Base-by-base conservation (phyloP, 345 rosid species). In the Populus nigra region DNA sequence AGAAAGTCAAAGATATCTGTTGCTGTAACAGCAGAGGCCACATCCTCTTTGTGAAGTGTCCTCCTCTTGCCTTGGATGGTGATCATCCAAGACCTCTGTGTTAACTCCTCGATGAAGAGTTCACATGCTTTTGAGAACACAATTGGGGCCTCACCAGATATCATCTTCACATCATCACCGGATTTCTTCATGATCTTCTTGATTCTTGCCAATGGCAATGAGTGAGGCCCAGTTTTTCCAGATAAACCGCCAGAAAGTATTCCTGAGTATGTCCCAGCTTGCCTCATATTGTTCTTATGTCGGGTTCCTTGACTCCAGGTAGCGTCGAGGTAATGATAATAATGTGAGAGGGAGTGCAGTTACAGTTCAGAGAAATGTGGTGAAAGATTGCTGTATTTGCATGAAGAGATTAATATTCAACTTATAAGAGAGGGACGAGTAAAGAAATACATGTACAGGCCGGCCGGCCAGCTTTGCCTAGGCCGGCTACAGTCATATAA, bases 131-230 rank as follows among this genome's bases (percentile, higher is more conserved):
- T 87, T 0, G 92, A 84, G 79, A 89, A 88, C 69, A 91, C 87
- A 47, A 91, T 78, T 0, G 92, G 91, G 1, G 94, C 90, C 83
- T 89, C 92, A 18, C 90, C 91, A 0, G 91, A 88, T 22, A 91
- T 86, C 92, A 91, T 91, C 84, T 89, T 89, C 29, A 89, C 90
- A 29, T 84, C 87, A 15, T 89, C 87, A 1, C 91, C 85, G 0
- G 92, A 89, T 74, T 80, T 85, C 85, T 89, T 91, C 94, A 91
- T 91, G 79, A 89, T 91, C 86, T 89, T 90, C 94, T 89, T 89
- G 82, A 90, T 90, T 84, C 94, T 84, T 23, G 94, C 92, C 63
- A 90, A 71, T 0, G 92, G 94, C 83, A 90, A 39, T 2, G 83
- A 85, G 76, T 89, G 92, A 10, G 90, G 89, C 63, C 87, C 91